Percentiles rank a stretch among this genome's conserved stretches.
phyloP scores from a whole-genome alignment of 2,329 filamentous ascomycete genomes.

The Fusarium hostae region DNA sequence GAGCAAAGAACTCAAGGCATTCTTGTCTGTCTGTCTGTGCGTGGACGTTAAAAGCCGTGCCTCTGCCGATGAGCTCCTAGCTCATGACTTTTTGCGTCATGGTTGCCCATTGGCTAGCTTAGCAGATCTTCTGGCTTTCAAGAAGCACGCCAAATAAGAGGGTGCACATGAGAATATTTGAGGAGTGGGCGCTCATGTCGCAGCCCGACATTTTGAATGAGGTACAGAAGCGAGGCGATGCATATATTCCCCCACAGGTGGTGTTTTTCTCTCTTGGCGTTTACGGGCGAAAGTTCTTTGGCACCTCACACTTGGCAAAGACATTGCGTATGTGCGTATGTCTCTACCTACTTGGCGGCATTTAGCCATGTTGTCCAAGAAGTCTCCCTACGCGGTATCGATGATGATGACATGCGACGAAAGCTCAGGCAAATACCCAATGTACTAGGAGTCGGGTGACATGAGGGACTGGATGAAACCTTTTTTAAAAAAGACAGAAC shows the following conservation, averaged over 20 bases:
- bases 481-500: slow-evolving; percentile 23
- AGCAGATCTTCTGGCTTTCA: slow-evolving; percentile 88
- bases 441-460: slow-evolving; percentile 21
- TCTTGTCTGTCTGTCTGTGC: slow-evolving; percentile 94
- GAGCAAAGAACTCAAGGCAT: slow-evolving; percentile 97
- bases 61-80: slow-evolving; percentile 87
- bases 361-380: slow-evolving; percentile 19
- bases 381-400: slow-evolving; percentile 23
- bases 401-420: slow-evolving; percentile 43
- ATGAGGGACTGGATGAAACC: slow-evolving; percentile 18
- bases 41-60: slow-evolving; percentile 96
- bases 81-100: slow-evolving; percentile 93
- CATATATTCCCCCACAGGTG: slow-evolving; percentile 45
- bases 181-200: slow-evolving; percentile 34
- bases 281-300: slow-evolving; percentile 42
- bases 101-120: slow-evolving; percentile 87
- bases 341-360: slow-evolving; percentile 17
- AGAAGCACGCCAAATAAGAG: slow-evolving; percentile 74
- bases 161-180: slow-evolving; percentile 18
- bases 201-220: slow-evolving; percentile 40
- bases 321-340: slow-evolving; percentile 10
- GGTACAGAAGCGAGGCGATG: slow-evolving; percentile 41
- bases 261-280: slow-evolving; percentile 44
- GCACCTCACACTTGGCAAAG: slow-evolving; percentile 37
- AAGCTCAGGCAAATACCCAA: slow-evolving; percentile 34